A percentile compares a stretch with the other conserved stretches of the same genome.
phyloP scores from a whole-genome alignment of 2,329 filamentous ascomycete species.

The Aspergillus pseudoterreus region DNA sequence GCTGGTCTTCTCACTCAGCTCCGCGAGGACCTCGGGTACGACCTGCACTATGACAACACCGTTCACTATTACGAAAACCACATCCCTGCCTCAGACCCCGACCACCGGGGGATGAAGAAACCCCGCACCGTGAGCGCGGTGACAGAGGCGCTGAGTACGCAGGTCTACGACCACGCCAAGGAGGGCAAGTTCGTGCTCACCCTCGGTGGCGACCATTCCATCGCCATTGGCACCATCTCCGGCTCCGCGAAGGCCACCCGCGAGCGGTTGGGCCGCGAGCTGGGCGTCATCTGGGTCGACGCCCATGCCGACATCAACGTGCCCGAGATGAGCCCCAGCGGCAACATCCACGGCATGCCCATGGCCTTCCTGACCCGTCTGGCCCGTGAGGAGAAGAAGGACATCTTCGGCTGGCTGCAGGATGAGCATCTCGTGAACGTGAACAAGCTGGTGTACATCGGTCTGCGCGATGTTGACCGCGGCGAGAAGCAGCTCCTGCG shows the following conservation, averaged over 20 bases:
- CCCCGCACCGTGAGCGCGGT: constrained; percentile 81
- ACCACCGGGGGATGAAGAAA: constrained; percentile 91
- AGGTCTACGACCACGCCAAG: constrained; percentile 83
- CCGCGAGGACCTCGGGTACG: constrained; percentile 80
- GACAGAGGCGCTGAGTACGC: constrained; percentile 71
- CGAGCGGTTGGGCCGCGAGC: constrained; percentile 75
- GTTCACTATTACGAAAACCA: constrained; percentile 80
- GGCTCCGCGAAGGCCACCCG: constrained; percentile 82
- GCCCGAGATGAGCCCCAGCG: constrained; percentile 81
- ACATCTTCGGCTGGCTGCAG: constrained; percentile 86
- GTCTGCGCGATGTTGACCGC: constrained; percentile 85
- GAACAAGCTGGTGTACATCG: constrained; percentile 94
- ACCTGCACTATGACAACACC: constrained; percentile 74
- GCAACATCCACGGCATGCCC: constrained; percentile 98
- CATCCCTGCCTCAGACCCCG: constrained; percentile 66
- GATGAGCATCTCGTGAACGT: constrained; percentile 58
- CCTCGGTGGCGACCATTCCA: constrained; percentile 91
- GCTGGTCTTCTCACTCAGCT: constrained; percentile 82
- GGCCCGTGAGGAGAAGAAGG: constrained; percentile 68
- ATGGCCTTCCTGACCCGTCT: constrained; percentile 87
- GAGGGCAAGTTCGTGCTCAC: constrained; percentile 86
- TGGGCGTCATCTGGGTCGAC: constrained; percentile 98
- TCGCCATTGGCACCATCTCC: constrained; percentile 89
- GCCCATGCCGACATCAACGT: constrained; percentile 98
- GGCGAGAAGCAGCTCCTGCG: constrained; percentile 89